A percentile compares a stretch with the other conserved stretches of the same genome.
These are phyloP conservation scores for Aspergillus luchuensis DNA, from an alignment of 2,329 filamentous ascomycete genomes.

Conservation along the genomic window DNA sequence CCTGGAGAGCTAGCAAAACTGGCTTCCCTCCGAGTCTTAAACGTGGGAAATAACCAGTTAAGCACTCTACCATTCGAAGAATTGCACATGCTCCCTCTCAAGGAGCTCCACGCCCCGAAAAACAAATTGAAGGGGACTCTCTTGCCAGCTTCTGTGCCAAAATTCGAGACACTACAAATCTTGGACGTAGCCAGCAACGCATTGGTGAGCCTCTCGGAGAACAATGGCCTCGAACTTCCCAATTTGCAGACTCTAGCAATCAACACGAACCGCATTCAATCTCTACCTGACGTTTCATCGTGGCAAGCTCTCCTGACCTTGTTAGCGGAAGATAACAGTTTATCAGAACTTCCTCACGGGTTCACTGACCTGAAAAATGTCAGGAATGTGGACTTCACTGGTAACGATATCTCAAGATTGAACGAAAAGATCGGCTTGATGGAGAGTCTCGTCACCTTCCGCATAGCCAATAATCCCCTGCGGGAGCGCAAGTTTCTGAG, in stretches of 20 bases:
- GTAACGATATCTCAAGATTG: slow-evolving; percentile 77
- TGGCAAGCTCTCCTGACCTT: slow-evolving; percentile 76
- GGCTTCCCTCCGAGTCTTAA: slow-evolving; percentile 70
- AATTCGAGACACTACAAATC: slow-evolving; percentile 67
- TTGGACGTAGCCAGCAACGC: slow-evolving; percentile 79
- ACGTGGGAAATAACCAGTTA: slow-evolving; percentile 78
- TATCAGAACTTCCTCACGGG: slow-evolving; percentile 73
- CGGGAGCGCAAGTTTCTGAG: slow-evolving; percentile 83
- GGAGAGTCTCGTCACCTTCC: slow-evolving; percentile 73
- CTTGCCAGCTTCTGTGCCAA: slow-evolving; percentile 63
- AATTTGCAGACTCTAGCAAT: slow-evolving; percentile 72
- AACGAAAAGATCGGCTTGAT: slow-evolving; percentile 78
- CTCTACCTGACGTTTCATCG: slow-evolving; percentile 70
- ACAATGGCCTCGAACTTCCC: slow-evolving; percentile 63
- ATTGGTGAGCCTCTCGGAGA: slow-evolving; percentile 56
- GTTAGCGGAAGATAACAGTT: slow-evolving; percentile 77
- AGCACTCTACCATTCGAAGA: slow-evolving; percentile 69
- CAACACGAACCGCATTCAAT: slow-evolving; percentile 76
- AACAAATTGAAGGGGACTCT: slow-evolving; percentile 76
- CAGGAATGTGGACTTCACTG: slow-evolving; percentile 77
- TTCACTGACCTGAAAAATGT: slow-evolving; percentile 69
- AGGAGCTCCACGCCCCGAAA: slow-evolving; percentile 72
- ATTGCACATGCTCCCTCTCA: slow-evolving; percentile 68
- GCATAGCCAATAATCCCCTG: slow-evolving; percentile 85
- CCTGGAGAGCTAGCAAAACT: slow-evolving; percentile 69